Conservation (phyloP, 495 filamentous ascomycete genomes). For the Melanomma pulvis-pyrius region DNA sequence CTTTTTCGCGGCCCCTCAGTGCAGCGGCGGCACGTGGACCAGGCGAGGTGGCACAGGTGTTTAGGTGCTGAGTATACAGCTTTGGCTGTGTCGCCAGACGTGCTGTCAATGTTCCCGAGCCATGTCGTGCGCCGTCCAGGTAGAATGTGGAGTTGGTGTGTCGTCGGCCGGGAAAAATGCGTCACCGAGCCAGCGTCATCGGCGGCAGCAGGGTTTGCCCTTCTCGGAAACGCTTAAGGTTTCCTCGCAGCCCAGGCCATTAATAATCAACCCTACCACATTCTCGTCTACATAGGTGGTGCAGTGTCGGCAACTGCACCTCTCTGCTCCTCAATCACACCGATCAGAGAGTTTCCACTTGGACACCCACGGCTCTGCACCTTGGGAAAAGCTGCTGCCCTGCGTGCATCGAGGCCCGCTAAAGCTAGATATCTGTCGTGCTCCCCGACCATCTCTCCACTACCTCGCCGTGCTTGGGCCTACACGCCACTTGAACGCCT, state of each 20-base stretch:
- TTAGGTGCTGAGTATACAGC: too few species aligned
- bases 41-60: neutral
- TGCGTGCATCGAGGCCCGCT: constrained; percentile 19
- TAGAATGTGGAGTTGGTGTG: neutral
- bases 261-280: constrained; percentile 14
- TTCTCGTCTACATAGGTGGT: neutral
- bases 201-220: neutral
- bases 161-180: neutral
- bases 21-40: constrained; percentile 3
- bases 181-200: constrained; percentile 2
- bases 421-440: constrained; percentile 26
- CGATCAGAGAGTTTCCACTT: neutral
- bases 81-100: neutral
- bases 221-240: constrained; percentile 10
- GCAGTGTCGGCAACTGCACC: constrained; percentile 2
- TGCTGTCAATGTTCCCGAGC: constrained; percentile 14
- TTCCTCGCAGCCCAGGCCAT: constrained; percentile 10
- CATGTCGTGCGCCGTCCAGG: constrained; percentile 1
- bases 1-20: constrained; percentile 9
- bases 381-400: neutral
- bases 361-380: neutral
- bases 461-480: constrained; percentile 2
- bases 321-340: constrained; percentile 22
- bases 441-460: constrained; percentile 15
- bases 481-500: constrained; percentile 17